Evolutionary conservation across 768 basidiomycete genomes (phyloP), one percentile per base, ranked within the genome.

Genomic region (Kondoa malvinella): DNA sequence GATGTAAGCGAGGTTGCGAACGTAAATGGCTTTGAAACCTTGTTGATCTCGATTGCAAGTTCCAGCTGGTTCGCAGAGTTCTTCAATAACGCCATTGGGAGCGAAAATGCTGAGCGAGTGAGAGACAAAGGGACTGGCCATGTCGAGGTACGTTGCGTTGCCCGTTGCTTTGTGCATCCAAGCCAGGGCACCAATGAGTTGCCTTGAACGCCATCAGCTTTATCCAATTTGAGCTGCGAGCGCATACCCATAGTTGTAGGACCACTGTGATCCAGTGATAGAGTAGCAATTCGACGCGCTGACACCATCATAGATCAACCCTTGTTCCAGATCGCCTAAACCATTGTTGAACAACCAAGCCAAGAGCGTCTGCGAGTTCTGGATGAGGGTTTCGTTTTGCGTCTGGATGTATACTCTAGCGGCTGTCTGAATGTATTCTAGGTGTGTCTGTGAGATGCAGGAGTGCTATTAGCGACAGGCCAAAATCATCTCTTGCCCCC

Each of bases 31-130:
- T 26, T 66, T 66, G 65, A 66, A 66, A 57, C 34, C 32, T 21
- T 66, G 56, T 26, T 66, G 65, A 32, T 66, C 65, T 16, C 56
- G 65, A 57, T 66, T 66, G 57, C 65, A 66, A 2, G 31, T 57
- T 2, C 2, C 3, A 26, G 25, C 56, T 2, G 56, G 15, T 26
- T 66, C 65, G 57, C 65, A 66, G n/a, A 33, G 56, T 32, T 66
- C 65, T 26, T 27, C 30, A 8, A 63, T 33, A 12, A 63, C 30
- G 3, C 61, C 30, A 33, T 32, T 63, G 32, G 61, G 61, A 15
- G 27, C 30, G 32, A 63, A 63, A 3, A 3, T 32, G 61, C 3
- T 14, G 27, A 63, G 8, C 4, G 27, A 27, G 8, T 30, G 3
- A 32, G 61, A 16, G 16, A 63, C 29, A n/a, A 63, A 27, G 8